Percentiles rank a stretch among this genome's conserved stretches.
These are phyloP conservation scores for Aspergillus melleus DNA, from an alignment of 2,329 filamentous ascomycete genomes.

Conservation along the genomic window DNA sequence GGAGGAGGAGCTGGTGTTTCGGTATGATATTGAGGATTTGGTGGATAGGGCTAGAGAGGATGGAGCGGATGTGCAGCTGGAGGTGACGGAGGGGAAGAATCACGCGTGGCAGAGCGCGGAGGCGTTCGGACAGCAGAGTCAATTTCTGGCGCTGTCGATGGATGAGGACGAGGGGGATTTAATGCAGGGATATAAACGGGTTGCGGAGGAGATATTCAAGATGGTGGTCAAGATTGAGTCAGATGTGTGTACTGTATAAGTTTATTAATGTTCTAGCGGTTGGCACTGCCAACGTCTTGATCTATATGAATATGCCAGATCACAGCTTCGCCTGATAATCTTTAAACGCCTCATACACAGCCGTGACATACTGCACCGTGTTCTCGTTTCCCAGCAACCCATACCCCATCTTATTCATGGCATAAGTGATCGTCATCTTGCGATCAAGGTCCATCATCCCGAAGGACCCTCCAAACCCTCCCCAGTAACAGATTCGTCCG, in stretches of 20 bases:
- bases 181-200: neutral
- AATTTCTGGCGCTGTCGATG: conserved; percentile 3
- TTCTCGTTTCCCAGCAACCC: conserved; percentile 31
- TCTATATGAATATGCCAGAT: neutral
- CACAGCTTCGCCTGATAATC: neutral
- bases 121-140: conserved; percentile 13
- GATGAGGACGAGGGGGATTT: conserved; percentile 2
- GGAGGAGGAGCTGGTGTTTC: conserved; percentile 15
- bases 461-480: conserved; percentile 49
- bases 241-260: too few species aligned
- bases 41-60: conserved; percentile 7
- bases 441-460: conserved; percentile 46
- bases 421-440: conserved; percentile 46
- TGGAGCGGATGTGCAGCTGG: conserved; percentile 3
- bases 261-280: too few species aligned
- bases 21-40: conserved; percentile 17
- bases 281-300: too few species aligned
- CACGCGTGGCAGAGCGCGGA: conserved; percentile 20
- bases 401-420: conserved; percentile 48
- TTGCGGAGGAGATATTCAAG: neutral
- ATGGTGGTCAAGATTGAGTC: too few species aligned
- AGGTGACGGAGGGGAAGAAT: conserved; percentile 8
- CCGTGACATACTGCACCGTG: conserved; percentile 30
- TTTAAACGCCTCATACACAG: conserved; percentile 29
- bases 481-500: conserved; percentile 44